Percentiles rank a stretch among this genome's conserved stretches.
These are phyloP conservation scores for Dioszegia hungarica DNA, from an alignment of 768 basidiomycete genomes.

Conservation along the genomic window DNA sequence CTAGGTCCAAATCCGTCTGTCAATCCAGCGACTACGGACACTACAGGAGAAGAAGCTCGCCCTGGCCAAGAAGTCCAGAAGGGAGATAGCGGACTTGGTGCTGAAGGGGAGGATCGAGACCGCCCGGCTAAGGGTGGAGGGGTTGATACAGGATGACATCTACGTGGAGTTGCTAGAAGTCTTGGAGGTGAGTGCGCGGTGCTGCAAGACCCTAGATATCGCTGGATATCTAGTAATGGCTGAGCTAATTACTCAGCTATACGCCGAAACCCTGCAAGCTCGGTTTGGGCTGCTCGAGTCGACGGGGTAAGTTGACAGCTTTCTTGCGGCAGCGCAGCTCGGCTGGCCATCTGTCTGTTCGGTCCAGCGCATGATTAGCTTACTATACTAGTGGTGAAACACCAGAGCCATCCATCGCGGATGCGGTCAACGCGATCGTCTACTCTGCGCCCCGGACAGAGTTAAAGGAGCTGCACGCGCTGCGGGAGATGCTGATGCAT, in stretches of 20 bases:
- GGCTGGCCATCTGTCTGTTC: too few species aligned
- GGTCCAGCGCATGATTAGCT: too few species aligned
- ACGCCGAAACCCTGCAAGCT: conserved; percentile 87
- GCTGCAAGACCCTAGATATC: neutral
- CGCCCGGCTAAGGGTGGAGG: conserved; percentile 43
- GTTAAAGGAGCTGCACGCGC: conserved; percentile 80
- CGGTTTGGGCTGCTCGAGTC: conserved; percentile 85
- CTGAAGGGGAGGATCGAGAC: conserved; percentile 55
- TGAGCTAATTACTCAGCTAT: conserved; percentile 54
- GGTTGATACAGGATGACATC: conserved; percentile 36
- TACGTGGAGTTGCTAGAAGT: conserved; percentile 73
- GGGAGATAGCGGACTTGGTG: conserved; percentile 49
- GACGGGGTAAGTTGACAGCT: conserved; percentile 65
- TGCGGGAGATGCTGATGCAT: conserved; percentile 91
- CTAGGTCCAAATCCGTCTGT: conserved; percentile 58
- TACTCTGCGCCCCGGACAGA: conserved; percentile 88
- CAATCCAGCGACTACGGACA: conserved; percentile 76
- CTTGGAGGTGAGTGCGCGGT: conserved; percentile 56
- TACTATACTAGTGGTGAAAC: conserved; percentile 53
- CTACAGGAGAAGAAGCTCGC: conserved; percentile 80
- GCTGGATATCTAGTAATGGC: neutral
- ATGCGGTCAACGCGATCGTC: conserved; percentile 83
- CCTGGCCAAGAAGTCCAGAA: conserved; percentile 61
- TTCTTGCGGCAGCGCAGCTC: too few species aligned
- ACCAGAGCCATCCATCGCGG: conserved; percentile 78